Evolutionary conservation across 129 eudicot genomes (phyloP), one percentile per base, ranked within the genome.

Genomic region (Artemisia annua): DNA sequence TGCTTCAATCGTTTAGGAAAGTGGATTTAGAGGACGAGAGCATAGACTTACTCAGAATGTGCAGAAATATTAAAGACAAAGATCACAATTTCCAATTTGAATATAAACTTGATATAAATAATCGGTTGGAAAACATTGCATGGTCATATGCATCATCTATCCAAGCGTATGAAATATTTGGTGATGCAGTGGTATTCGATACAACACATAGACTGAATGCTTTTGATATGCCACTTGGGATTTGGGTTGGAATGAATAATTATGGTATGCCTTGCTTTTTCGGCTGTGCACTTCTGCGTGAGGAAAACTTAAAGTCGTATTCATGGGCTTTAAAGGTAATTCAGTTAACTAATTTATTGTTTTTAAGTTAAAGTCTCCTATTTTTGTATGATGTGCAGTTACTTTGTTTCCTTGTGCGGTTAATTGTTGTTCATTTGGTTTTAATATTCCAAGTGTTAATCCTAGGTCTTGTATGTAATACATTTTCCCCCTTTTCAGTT

Each of bases 251-350:
- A 59, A 81, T 95, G 78, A 95, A 95, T 79, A 95, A 95, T 59
- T 95, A 95, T 71, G 97, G 99, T 15, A 95, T 95, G 99, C 99
- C 99, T 22, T 95, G 99, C 78, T 95, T 90, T 79, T 90, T 95
- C 12, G 97, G 99, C 66, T 95, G 99, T 72, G 99, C 85, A 71
- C 86, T 95, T 85, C 82, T 95, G 32, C 92, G 92, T 3, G 99
- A 90, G 90, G 99, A 95, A 71, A 88, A 86, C 60, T 44, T 83
- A 83, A 88, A 83, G 80, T 95, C 99, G 1, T 95, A 80, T 74
- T 88, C 91, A 50, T 95, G 99, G 99, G 99, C 99, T 26, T 64
- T 90, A 79, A 95, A 95, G 97, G 99, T 95, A 90, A 80, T 55
- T 30, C 58, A 9, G 8, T 70, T 8, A 69, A 79, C 28, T 19